phyloP scores from a whole-genome alignment of 2,329 filamentous ascomycete species.

The Delphinella strobiligena region DNA sequence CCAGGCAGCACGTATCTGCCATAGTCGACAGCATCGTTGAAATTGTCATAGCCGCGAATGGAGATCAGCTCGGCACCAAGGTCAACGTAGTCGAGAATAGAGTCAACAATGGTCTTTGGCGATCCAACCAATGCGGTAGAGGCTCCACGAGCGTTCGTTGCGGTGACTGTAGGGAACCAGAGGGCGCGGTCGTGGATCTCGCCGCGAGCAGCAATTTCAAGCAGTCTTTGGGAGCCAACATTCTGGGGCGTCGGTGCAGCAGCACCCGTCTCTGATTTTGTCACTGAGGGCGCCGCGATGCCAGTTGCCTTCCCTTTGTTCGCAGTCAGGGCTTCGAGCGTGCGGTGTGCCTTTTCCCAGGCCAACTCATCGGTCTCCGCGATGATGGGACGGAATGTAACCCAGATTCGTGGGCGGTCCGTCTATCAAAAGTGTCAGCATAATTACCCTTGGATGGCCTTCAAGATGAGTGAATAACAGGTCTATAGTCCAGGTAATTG shows the following conservation, averaged over 20 bases:
- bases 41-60: conserved; percentile 49
- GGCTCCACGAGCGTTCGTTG: conserved; percentile 47
- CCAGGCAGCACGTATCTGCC: conserved; percentile 43
- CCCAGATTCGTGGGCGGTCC: conserved; percentile 49
- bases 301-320: conserved; percentile 22
- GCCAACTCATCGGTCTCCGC: conserved; percentile 52
- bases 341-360: conserved; percentile 48
- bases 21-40: conserved; percentile 49
- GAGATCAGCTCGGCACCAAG: conserved; percentile 46
- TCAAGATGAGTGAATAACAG: too few species aligned
- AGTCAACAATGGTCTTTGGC: conserved; percentile 40
- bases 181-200: conserved; percentile 49
- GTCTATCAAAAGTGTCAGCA: too few species aligned
- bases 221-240: conserved; percentile 45
- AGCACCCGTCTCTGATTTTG: too few species aligned
- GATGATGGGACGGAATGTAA: conserved; percentile 50
- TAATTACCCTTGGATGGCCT: too few species aligned
- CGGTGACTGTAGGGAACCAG: conserved; percentile 53
- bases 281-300: conserved; percentile 14
- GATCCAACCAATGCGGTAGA: conserved; percentile 48
- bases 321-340: conserved; percentile 38
- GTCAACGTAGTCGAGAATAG: conserved; percentile 46
- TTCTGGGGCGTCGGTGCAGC: conserved; percentile 37
- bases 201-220: conserved; percentile 44
- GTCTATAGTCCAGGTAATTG: too few species aligned